These are phyloP conservation scores for Pythium utonaiense DNA, from an alignment of 352 stramenopile genomes.

Conservation along the genomic window DNA sequence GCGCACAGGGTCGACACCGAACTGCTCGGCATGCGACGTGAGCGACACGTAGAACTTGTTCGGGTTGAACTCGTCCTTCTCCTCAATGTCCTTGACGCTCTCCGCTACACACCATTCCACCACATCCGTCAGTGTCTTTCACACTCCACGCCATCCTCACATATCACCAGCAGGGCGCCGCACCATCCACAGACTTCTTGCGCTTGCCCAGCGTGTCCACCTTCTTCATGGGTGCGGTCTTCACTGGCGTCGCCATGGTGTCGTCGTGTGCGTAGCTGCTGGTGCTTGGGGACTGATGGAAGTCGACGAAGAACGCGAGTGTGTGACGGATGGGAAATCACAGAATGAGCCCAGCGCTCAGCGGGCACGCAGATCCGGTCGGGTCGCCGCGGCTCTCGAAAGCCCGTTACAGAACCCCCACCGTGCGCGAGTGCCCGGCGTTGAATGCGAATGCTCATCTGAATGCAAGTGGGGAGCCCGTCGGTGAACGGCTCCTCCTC, in stretches of 20 bases:
- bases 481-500: background rate
- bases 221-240: conserved; percentile 61
- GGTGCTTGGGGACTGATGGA: background rate
- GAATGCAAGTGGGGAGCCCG: conserved; percentile 17
- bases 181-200: conserved; percentile 87
- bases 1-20: conserved; percentile 82
- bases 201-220: conserved; percentile 84
- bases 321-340: conserved; percentile 7
- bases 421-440: too few species aligned
- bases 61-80: conserved; percentile 84
- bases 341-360: conserved; percentile 2
- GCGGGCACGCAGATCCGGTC: too few species aligned
- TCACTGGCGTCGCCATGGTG: conserved; percentile 14
- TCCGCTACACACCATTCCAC: conserved; percentile 63
- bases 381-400: too few species aligned
- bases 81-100: conserved; percentile 75
- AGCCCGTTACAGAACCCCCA: conserved; percentile 1
- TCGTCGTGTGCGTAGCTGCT: too few species aligned
- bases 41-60: conserved; percentile 87
- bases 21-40: conserved; percentile 84
- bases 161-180: conserved; percentile 6
- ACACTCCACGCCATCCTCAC: background rate
- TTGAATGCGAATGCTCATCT: conserved; percentile 21
- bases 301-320: background rate
- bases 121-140: background rate